Evolutionary conservation across 495 filamentous ascomycete species (phyloP), one percentile per base, ranked within the genome.

Genomic region (Rusavskia elegans): DNA sequence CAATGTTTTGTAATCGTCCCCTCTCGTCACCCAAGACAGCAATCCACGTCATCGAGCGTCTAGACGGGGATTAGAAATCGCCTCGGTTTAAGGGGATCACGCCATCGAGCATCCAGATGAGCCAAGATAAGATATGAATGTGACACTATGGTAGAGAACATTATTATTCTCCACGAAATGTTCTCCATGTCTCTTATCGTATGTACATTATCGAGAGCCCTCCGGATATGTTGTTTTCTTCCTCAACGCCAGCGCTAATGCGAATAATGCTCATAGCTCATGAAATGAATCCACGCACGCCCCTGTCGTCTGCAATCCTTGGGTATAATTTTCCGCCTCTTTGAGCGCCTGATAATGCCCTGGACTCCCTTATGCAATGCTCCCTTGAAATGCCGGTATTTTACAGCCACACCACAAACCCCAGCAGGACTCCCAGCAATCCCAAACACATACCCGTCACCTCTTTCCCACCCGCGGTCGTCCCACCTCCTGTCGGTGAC

Each of bases 391-490:
- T 35, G 32, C 9, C 9, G 32, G 7, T 29, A 9, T 17, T 20
- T 42, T 44, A 77, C 32, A 77, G 59, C 73, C 73, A 77, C 39
- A 71, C 64, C 17, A 74, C 65, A 55, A 75, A 76, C 29, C 73
- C 67, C 48, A 78, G 58, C 75, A 77, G 74, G 9, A 78, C 74
- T 35, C 64, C 68, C 1, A 74, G 68, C 19, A 78, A 57, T 1
- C 70, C 73, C 1, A 66, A 64, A 36, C 70, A 65, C 75, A 78
- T 78, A 35, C 73, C 73, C 7, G 71, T 66, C 53, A 78, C 66
- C 57, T 76, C 72, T 54, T 65, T 68, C 29, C 68, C 71, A 13
- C 69, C 68, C 35, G 67, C 59, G 19, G 20, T 21, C 19, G 39
- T 41, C 16, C 50, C 38, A 9, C 21, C 39, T 25, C 50, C 50